Conservation (phyloP, 345 rosid genomes). For the Bruguiera gymnorhiza region DNA sequence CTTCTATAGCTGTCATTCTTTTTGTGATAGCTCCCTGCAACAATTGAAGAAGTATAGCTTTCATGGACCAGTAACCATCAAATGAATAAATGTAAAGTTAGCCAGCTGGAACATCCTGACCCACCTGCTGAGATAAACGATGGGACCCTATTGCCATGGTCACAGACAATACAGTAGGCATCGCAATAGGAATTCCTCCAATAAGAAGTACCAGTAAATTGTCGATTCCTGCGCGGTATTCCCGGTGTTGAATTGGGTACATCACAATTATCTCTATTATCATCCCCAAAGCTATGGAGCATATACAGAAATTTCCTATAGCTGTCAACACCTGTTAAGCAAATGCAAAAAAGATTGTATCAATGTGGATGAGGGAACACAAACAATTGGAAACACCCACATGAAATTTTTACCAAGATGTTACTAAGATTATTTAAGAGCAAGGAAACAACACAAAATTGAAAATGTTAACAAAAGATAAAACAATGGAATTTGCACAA, state of each 20-base stretch:
- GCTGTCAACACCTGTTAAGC: too few relatives aligned
- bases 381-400: too few relatives aligned
- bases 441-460: slow-evolving; percentile 60
- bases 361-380: too few relatives aligned
- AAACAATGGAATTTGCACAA: neutral
- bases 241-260: too few relatives aligned
- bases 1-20: slow-evolving; percentile 77
- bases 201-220: too few relatives aligned
- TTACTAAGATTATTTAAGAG: slow-evolving; percentile 35
- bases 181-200: slow-evolving; percentile 74
- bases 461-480: slow-evolving; percentile 87
- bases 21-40: neutral
- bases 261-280: too few relatives aligned
- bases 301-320: too few relatives aligned
- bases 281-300: too few relatives aligned
- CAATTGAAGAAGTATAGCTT: neutral
- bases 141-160: slow-evolving; percentile 76
- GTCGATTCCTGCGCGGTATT: too few relatives aligned
- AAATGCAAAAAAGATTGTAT: too few relatives aligned
- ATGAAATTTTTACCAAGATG: too few relatives aligned
- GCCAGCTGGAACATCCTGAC: neutral
- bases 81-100: neutral
- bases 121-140: slow-evolving; percentile 58
- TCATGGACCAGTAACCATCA: neutral
- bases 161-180: slow-evolving; percentile 69